Conservation (phyloP, 805 yeast species). For the Zygoascus biomembranicola region DNA sequence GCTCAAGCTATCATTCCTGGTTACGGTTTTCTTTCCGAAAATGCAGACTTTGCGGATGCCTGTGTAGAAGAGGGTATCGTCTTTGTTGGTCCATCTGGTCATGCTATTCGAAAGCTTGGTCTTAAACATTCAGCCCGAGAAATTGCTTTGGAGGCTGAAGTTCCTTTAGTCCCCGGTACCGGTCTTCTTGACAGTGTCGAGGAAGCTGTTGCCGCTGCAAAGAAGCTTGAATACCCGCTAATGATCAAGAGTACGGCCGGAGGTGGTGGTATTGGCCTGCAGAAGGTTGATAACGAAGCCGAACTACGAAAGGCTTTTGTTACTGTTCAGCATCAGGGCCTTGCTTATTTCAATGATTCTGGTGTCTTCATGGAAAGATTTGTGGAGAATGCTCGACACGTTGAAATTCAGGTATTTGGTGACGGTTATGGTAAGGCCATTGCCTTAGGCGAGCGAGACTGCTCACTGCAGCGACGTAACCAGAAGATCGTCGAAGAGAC, state of each 20-base stretch:
- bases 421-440: slow-evolving; percentile 91
- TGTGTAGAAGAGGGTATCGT: slow-evolving; percentile 75
- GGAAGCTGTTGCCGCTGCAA: slow-evolving; percentile 73
- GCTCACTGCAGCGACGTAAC: slow-evolving; percentile 94
- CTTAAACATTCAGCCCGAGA: slow-evolving; percentile 95
- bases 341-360: slow-evolving; percentile 85
- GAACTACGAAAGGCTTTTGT: slow-evolving; percentile 81
- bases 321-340: slow-evolving; percentile 90
- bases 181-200: slow-evolving; percentile 62
- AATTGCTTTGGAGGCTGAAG: slow-evolving; percentile 84
- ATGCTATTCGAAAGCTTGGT: slow-evolving; percentile 84
- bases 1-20: slow-evolving; percentile 98
- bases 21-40: slow-evolving; percentile 92
- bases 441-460: slow-evolving; percentile 95
- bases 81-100: slow-evolving; percentile 95
- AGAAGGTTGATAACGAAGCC: slow-evolving; percentile 74
- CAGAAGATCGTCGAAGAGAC: slow-evolving; percentile 96
- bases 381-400: slow-evolving; percentile 92
- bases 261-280: slow-evolving; percentile 98
- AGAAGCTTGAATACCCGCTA: slow-evolving; percentile 68
- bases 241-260: slow-evolving; percentile 99
- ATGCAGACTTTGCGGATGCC: slow-evolving; percentile 90
- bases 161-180: slow-evolving; percentile 97
- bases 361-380: slow-evolving; percentile 94
- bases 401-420: slow-evolving; percentile 93